Evolutionary conservation across 768 basidiomycete genomes (phyloP).

Genomic region (Clathrus columnatus): DNA sequence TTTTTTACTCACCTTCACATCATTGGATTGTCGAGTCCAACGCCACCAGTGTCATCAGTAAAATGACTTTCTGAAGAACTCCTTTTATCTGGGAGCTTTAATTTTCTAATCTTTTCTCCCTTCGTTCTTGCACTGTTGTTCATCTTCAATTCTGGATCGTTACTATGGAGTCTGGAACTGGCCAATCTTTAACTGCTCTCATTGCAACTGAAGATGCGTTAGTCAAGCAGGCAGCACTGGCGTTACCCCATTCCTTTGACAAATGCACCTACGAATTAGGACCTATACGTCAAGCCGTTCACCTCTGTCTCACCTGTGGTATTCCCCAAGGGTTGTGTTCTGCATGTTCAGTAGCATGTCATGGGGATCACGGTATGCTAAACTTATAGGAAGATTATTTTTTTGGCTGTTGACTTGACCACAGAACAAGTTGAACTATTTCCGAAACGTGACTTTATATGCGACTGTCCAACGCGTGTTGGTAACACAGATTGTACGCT

Average conservation of each 20-base stretch:
- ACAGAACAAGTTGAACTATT: conserved; percentile 73
- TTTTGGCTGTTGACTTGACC: conserved; percentile 9
- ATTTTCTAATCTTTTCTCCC: too few relatives aligned
- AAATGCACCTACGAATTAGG: conserved; percentile 58
- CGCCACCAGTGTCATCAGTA: too few relatives aligned
- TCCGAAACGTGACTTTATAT: conserved; percentile 74
- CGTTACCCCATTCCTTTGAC: conserved; percentile 46
- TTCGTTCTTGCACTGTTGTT: too few relatives aligned
- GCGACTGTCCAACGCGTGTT: conserved; percentile 71
- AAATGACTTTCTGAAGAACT: too few relatives aligned
- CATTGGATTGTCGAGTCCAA: too few relatives aligned
- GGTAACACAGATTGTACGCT: conserved; percentile 57
- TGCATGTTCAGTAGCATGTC: conserved; percentile 81
- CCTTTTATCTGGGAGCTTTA: too few relatives aligned
- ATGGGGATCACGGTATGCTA: conserved; percentile 59
- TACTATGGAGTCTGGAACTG: not conserved
- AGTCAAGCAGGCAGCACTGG: conserved; percentile 36
- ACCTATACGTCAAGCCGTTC: conserved; percentile 65
- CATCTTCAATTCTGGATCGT: too few relatives aligned
- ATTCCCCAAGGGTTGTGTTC: conserved; percentile 64
- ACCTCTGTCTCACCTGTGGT: conserved; percentile 71
- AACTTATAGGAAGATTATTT: not conserved
- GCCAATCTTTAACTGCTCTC: conserved; percentile 1
- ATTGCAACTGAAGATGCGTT: conserved; percentile 20
- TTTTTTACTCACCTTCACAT: too few relatives aligned